Conservation (phyloP, 148 eudicot genomes). For the Cornus florida region DNA sequence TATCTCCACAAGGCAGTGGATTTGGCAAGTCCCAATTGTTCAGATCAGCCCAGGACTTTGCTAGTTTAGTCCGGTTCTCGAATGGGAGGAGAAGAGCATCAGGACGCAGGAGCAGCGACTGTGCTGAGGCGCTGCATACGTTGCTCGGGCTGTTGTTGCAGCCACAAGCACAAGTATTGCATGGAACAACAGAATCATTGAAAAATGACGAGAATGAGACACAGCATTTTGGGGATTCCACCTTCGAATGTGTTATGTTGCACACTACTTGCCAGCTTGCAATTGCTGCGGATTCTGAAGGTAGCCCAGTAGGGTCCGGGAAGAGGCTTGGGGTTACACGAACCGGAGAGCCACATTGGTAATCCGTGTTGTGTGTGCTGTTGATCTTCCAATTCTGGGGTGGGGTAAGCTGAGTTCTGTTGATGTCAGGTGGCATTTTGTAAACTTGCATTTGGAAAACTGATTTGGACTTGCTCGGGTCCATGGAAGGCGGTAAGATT, state of each 20-base stretch:
- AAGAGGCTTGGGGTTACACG: constrained; percentile 42
- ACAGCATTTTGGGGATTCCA: constrained; percentile 49
- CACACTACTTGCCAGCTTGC: constrained; percentile 76
- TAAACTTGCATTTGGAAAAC: constrained; percentile 53
- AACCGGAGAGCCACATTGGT: constrained; percentile 50
- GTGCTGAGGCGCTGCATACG: constrained; percentile 36
- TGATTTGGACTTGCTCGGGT: constrained; percentile 39
- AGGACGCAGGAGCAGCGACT: constrained; percentile 50
- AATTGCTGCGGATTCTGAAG: constrained; percentile 34
- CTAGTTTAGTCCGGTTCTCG: constrained; percentile 43
- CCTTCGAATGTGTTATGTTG: constrained; percentile 30
- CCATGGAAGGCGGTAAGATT: constrained; percentile 47
- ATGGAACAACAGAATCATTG: constrained; percentile 59
- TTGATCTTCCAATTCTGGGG: constrained; percentile 63
- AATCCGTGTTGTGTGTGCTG: constrained; percentile 43
- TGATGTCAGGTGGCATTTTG: constrained; percentile 70
- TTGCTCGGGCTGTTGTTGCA: constrained; percentile 26
- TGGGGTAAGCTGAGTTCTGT: constrained; percentile 39
- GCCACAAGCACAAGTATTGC: constrained; percentile 75
- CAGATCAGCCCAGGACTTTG: constrained; percentile 21
- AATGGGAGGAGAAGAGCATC: constrained; percentile 54
- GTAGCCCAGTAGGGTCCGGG: constrained; percentile 36
- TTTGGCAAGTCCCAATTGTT: constrained; percentile 28
- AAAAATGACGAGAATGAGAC: constrained; percentile 65
- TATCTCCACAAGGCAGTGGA: constrained; percentile 69